Percentiles rank a stretch among this genome's conserved stretches.
phyloP scores from a whole-genome alignment of 345 rosid species.

The Eucalyptus pauciflora region DNA sequence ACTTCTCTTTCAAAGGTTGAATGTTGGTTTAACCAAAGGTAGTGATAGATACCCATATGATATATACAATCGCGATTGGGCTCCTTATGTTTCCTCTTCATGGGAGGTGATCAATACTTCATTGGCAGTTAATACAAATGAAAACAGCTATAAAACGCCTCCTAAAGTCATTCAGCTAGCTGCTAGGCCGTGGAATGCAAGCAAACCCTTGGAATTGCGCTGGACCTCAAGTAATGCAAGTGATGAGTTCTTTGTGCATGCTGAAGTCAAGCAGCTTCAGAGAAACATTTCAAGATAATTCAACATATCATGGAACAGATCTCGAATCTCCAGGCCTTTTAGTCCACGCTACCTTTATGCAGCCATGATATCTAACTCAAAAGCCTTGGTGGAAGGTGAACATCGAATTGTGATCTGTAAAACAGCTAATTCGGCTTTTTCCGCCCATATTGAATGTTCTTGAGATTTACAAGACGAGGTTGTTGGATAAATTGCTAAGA shows the following conservation, averaged over 20 bases:
- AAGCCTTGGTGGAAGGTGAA: slow-evolving; percentile 2
- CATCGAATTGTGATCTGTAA: slow-evolving; percentile 9
- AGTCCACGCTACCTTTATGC: slow-evolving; percentile 8
- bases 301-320: slow-evolving; percentile 12
- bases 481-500: slow-evolving; percentile 4
- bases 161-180: slow-evolving; percentile 24
- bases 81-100: slow-evolving; percentile 6
- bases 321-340: slow-evolving; percentile 5
- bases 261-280: slow-evolving; percentile 18
- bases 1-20: neutral
- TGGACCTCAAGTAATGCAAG: slow-evolving; percentile 4
- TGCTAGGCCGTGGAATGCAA: neutral
- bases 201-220: slow-evolving; percentile 7
- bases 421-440: slow-evolving; percentile 20
- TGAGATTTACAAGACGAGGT: slow-evolving; percentile 17
- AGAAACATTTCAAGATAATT: slow-evolving; percentile 19
- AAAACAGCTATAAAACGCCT: slow-evolving; percentile 15
- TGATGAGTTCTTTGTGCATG: slow-evolving; percentile 20
- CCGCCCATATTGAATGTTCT: slow-evolving; percentile 45
- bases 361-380: neutral
- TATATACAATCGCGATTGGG: slow-evolving; percentile 29
- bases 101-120: slow-evolving; percentile 17
- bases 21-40: neutral
- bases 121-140: slow-evolving; percentile 5
- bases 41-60: slow-evolving; percentile 13